Base-by-base conservation (phyloP, 768 basidiomycete species). In the Xanthoconium stramineum region DNA sequence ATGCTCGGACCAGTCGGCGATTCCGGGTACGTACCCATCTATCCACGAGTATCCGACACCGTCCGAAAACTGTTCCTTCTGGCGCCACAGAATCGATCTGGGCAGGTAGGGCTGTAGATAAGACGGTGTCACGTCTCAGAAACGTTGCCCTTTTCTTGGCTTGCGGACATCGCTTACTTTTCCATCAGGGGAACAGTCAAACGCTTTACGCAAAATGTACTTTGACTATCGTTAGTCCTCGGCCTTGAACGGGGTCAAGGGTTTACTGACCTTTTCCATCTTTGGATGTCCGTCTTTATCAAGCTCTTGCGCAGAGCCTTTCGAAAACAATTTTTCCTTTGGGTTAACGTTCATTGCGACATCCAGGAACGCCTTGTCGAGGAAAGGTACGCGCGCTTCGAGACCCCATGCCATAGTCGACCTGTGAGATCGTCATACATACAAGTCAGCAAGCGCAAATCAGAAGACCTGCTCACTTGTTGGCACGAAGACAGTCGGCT, bases 361-460 rank as follows among this genome's bases (percentile, higher is more conserved):
- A 52, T 98, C 94, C 50, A 99, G 78, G 83, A 99, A 99, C 15
- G 83, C 77, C 76, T 94, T 96, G 80, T 99, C 97, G 53, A 99
- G 84, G 85, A 99, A 99, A 13, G 97, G 97, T 6, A 99, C 97
- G 47, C 97, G 92, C 3, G 94, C 94, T 72, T 99, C 97, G 46
- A 99, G 84, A 59, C 97, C 97, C 95, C 96, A 99, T 1, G 97
- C 97, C 97, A 99, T 98, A 9, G 97, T 98, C 29, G 95, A 97
- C 68, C 91, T 91, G 59, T 43, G 44, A 56, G 47, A 42, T n/a
- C 19, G 43, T 58, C 50, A 43, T 42, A 55, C 40, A 33, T 43
- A 29, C 58, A 35, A 29, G 32, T 39, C 32, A 40, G 17, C 43
- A 32, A 17, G 29, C 50, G 12, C 35, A 37, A 44, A 47, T 45